Evolutionary conservation across 2,329 filamentous ascomycete genomes (phyloP).

Genomic region (Colletotrichum falcatum): DNA sequence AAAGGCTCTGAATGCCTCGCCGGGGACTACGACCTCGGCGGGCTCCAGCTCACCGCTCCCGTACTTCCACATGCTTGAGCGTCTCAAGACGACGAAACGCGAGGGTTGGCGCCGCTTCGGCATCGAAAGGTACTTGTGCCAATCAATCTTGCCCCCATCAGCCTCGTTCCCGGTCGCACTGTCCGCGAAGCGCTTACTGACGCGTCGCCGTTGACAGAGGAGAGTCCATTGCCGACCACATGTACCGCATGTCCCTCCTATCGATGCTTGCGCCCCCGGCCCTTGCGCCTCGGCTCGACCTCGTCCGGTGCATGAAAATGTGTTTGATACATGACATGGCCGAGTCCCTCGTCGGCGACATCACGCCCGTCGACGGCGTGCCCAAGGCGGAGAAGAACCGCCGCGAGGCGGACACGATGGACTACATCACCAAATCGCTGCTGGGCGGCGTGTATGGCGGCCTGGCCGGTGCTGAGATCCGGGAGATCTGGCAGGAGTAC

Average conservation of each 20-base stretch:
- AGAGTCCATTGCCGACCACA: slow-evolving; percentile 97
- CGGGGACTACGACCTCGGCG: slow-evolving; percentile 60
- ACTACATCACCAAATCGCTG: slow-evolving; percentile 81
- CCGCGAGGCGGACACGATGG: slow-evolving; percentile 90
- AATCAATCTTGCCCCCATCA: not conserved
- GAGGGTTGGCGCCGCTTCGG: slow-evolving; percentile 95
- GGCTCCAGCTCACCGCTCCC: slow-evolving; percentile 80
- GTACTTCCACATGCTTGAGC: slow-evolving; percentile 95
- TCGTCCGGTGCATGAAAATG: slow-evolving; percentile 91
- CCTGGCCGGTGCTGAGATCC: slow-evolving; percentile 74
- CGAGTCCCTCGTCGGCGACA: slow-evolving; percentile 93
- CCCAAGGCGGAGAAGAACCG: slow-evolving; percentile 89
- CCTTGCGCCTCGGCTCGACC: slow-evolving; percentile 78
- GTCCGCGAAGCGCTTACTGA: not conserved
- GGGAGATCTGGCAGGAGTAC: slow-evolving; percentile 92
- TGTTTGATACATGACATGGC: slow-evolving; percentile 98
- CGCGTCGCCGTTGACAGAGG: slow-evolving; percentile 59
- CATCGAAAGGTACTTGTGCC: slow-evolving; percentile 69
- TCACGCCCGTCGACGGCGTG: slow-evolving; percentile 91
- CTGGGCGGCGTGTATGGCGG: slow-evolving; percentile 83
- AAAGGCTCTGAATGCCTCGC: slow-evolving; percentile 39
- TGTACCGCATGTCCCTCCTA: slow-evolving; percentile 99
- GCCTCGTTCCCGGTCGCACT: not conserved
- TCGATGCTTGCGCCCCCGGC: slow-evolving; percentile 88
- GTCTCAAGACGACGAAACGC: slow-evolving; percentile 94